Evolutionary conservation across 345 rosid genomes (phyloP).

Genomic region (Reutealis trisperma): DNA sequence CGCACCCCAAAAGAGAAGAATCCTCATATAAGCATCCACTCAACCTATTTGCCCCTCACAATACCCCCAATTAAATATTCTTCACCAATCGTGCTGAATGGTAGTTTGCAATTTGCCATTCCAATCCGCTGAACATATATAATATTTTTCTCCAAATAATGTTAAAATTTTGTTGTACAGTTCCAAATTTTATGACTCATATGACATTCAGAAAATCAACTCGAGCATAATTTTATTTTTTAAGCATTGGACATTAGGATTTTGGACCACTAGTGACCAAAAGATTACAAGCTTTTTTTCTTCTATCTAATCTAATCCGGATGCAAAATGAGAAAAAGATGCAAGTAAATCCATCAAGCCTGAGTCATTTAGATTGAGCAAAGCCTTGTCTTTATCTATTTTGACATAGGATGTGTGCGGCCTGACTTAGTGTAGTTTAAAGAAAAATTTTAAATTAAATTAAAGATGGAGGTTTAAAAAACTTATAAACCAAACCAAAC

Average conservation of each 20-base stretch:
- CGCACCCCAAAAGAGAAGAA: constrained; percentile 45
- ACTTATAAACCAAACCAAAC: too few species aligned
- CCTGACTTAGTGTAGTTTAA: too few species aligned
- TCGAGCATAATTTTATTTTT: too few species aligned
- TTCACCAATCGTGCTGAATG: not conserved
- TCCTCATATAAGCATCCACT: constrained; percentile 24
- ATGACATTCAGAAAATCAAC: too few species aligned
- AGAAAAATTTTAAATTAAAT: too few species aligned
- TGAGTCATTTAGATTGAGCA: not conserved
- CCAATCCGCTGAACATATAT: not conserved
- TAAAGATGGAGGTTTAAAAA: too few species aligned
- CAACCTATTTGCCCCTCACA: constrained; percentile 33
- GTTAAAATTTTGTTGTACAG: too few species aligned
- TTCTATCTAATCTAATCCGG: not conserved
- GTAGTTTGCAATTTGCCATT: not conserved
- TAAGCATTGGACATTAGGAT: too few species aligned
- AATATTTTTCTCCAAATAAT: too few species aligned
- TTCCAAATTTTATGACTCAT: too few species aligned
- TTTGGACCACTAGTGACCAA: not conserved
- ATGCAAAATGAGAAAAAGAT: not conserved
- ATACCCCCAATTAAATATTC: not conserved
- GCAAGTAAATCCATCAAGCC: not conserved
- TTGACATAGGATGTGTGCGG: not conserved
- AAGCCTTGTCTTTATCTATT: not conserved
- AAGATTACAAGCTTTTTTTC: not conserved